A percentile compares a stretch with the other conserved stretches of the same genome.
Evolutionary conservation across 2,329 filamentous ascomycete species (phyloP).

Genomic region (Sclerotinia nivalis): DNA sequence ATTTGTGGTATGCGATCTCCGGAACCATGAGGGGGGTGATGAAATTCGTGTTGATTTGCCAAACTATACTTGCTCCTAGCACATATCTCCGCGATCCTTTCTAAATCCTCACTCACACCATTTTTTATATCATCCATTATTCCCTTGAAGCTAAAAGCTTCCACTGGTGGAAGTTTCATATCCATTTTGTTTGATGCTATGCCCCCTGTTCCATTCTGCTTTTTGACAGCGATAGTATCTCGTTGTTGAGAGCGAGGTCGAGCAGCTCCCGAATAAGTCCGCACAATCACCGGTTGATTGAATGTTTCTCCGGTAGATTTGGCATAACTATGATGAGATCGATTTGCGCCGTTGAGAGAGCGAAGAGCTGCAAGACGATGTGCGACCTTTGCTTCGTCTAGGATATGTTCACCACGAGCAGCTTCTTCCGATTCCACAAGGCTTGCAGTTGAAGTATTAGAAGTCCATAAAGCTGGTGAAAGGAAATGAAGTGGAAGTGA

Average conservation of each 20-base stretch:
- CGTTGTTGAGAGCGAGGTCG: constrained; percentile 41
- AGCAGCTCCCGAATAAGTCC: constrained; percentile 58
- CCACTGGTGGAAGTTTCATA: constrained; percentile 58
- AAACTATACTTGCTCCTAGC: constrained; percentile 64
- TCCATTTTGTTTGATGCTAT: constrained; percentile 36
- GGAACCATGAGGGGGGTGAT: constrained; percentile 62
- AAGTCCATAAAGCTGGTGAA: constrained; percentile 38
- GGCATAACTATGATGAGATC: constrained; percentile 51
- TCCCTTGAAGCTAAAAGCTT: constrained; percentile 65
- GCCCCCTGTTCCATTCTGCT: constrained; percentile 33
- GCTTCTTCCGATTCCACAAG: constrained; percentile 41
- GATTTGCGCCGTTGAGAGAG: constrained; percentile 51
- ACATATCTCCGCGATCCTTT: constrained; percentile 67
- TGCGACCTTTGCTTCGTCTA: constrained; percentile 57
- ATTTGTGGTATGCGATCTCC: constrained; percentile 50
- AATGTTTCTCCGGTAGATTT: constrained; percentile 60
- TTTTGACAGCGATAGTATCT: constrained; percentile 36
- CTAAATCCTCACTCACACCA: constrained; percentile 57
- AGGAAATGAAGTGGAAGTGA: constrained; percentile 41
- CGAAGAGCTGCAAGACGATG: constrained; percentile 61
- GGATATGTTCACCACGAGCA: constrained; percentile 40
- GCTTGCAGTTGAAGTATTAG: constrained; percentile 39
- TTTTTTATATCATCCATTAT: constrained; percentile 59
- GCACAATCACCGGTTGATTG: constrained; percentile 65
- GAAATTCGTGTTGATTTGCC: constrained; percentile 67